Percentiles rank a stretch among this genome's conserved stretches.
Evolutionary conservation across 768 basidiomycete genomes (phyloP).

Genomic region (Boletus pseudo-olivaceus): DNA sequence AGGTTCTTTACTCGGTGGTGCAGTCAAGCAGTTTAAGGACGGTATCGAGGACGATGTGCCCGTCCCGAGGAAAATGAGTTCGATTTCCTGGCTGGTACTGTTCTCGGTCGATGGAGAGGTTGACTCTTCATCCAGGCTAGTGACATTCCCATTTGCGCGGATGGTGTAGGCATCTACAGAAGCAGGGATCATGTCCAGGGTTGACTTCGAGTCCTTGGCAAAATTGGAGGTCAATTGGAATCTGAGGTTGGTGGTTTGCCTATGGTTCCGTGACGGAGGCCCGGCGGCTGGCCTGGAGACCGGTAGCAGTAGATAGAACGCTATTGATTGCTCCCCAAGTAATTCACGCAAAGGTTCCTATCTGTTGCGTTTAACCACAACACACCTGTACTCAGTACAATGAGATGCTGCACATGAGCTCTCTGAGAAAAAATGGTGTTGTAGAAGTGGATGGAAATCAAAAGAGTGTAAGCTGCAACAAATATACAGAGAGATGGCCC

Average conservation of each 20-base stretch:
- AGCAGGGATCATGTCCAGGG: neutral
- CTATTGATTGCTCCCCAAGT: too few relatives aligned
- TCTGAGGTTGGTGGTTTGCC: neutral
- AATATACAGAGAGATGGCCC: too few relatives aligned
- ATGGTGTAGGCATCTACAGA: neutral
- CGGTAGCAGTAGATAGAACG: neutral
- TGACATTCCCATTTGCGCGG: neutral
- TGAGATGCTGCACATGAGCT: too few relatives aligned
- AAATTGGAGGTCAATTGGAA: neutral
- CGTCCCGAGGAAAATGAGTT: constrained; percentile 81
- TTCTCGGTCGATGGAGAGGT: neutral
- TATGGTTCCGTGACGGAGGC: neutral
- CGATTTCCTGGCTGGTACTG: constrained; percentile 30
- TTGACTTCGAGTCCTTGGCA: neutral
- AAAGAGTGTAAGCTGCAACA: too few relatives aligned
- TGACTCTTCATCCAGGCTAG: neutral
- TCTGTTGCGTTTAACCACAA: too few relatives aligned
- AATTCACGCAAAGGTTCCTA: too few relatives aligned
- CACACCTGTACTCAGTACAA: too few relatives aligned
- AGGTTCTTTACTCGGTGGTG: constrained; percentile 45
- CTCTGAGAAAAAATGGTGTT: too few relatives aligned
- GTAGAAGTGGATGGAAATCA: too few relatives aligned
- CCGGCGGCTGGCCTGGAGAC: neutral
- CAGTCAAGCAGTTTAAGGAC: constrained; percentile 70
- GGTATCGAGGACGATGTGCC: constrained; percentile 77